Evolutionary conservation across 192 early-diverging fungal species (phyloP).

Genomic region (Bifiguratus adelaidae): DNA sequence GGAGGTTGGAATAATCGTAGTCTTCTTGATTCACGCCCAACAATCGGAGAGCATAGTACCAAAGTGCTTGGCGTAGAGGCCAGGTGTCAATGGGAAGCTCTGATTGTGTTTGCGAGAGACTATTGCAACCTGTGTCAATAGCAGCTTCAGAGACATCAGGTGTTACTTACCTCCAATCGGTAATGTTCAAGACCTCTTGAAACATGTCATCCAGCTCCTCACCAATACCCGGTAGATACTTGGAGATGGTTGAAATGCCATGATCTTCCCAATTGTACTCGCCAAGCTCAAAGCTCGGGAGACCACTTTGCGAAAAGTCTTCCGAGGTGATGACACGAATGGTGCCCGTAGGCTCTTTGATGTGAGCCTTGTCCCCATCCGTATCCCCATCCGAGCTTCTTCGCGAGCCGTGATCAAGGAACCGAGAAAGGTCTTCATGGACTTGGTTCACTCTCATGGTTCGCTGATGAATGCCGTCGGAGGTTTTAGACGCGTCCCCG

Average conservation of each 20-base stretch:
- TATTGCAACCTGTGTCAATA: too few species aligned
- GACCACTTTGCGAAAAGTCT: too few species aligned
- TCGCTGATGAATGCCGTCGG: too few species aligned
- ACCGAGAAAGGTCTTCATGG: conserved; percentile 33
- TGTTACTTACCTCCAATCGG: conserved; percentile 36
- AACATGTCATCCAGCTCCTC: conserved; percentile 39
- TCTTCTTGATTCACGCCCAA: conserved; percentile 43
- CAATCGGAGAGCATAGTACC: conserved; percentile 38
- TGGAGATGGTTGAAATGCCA: conserved; percentile 29
- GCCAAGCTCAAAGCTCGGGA: conserved; percentile 28
- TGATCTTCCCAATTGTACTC: conserved; percentile 52
- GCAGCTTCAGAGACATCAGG: too few species aligned
- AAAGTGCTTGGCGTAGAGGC: conserved; percentile 41
- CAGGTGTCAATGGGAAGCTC: conserved; percentile 31
- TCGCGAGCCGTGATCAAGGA: conserved; percentile 19
- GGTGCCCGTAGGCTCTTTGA: too few species aligned
- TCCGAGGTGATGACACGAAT: too few species aligned
- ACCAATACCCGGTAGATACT: conserved; percentile 35
- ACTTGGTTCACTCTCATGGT: conserved; percentile 16
- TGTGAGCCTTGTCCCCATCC: too few species aligned
- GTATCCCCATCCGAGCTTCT: too few species aligned
- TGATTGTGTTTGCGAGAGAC: background rate
- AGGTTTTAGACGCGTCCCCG: too few species aligned
- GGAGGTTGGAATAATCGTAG: conserved; percentile 33
- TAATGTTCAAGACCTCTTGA: conserved; percentile 34